These are phyloP conservation scores for Helicocarpus griseus DNA, from an alignment of 2,329 filamentous ascomycete species.

Conservation along the genomic window DNA sequence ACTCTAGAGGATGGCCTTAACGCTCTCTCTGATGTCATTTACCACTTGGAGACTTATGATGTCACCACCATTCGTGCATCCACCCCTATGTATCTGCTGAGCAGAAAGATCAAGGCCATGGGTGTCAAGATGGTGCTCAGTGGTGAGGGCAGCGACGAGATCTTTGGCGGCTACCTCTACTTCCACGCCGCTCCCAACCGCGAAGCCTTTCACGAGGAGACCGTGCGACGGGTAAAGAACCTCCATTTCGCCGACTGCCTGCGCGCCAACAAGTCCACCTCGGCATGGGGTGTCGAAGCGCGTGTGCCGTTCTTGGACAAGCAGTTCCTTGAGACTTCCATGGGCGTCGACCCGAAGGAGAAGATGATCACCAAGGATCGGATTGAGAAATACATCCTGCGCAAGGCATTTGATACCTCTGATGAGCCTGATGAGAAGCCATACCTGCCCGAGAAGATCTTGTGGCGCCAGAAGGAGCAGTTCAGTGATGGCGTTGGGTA, in stretches of 20 bases:
- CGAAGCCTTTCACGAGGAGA: slow-evolving; percentile 91
- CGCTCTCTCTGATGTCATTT: slow-evolving; percentile 94
- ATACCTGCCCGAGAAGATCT: slow-evolving; percentile 91
- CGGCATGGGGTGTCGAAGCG: slow-evolving; percentile 94
- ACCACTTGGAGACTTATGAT: slow-evolving; percentile 94
- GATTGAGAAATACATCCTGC: slow-evolving; percentile 96
- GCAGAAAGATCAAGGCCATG: slow-evolving; percentile 98
- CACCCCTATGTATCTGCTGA: slow-evolving; percentile 96
- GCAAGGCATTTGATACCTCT: slow-evolving; percentile 91
- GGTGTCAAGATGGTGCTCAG: slow-evolving; percentile 99
- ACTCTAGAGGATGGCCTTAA: slow-evolving; percentile 96
- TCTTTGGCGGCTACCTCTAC: slow-evolving; percentile 97
- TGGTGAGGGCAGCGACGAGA: slow-evolving; percentile 94
- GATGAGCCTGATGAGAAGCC: slow-evolving; percentile 71
- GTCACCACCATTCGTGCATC: slow-evolving; percentile 97
- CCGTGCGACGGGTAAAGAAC: slow-evolving; percentile 89
- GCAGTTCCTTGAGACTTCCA: slow-evolving; percentile 82
- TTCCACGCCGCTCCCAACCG: slow-evolving; percentile 91
- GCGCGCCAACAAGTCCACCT: slow-evolving; percentile 97
- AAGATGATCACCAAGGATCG: slow-evolving; percentile 89
- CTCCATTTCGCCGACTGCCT: slow-evolving; percentile 93
- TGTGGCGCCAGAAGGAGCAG: slow-evolving; percentile 99
- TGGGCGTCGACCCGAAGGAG: slow-evolving; percentile 88
- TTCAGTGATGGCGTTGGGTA: slow-evolving; percentile 98
- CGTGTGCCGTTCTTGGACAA: slow-evolving; percentile 98